A percentile compares a stretch with the other conserved stretches of the same genome.
Evolutionary conservation across 2,329 filamentous ascomycete genomes (phyloP).

Genomic region (Diaporthe sp.): DNA sequence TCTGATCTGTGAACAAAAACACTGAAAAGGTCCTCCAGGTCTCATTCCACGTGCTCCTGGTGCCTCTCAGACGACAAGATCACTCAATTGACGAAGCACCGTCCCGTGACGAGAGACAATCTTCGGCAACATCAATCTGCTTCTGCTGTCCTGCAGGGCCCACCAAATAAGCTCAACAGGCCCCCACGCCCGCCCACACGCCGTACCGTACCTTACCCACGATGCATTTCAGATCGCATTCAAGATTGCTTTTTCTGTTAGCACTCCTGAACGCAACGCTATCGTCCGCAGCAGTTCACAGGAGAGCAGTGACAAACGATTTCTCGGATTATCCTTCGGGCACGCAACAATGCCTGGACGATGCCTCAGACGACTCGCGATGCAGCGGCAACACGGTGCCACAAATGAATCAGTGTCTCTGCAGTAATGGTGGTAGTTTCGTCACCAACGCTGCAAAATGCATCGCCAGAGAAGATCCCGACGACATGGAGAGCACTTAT

Average conservation of each 20-base stretch:
- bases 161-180: constrained; percentile 25
- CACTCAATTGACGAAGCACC: constrained; percentile 8
- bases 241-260: constrained; percentile 46
- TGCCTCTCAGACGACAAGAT: background rate
- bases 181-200: constrained; percentile 7
- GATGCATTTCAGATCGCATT: constrained; percentile 14
- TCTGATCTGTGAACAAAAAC: background rate
- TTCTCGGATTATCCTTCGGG: constrained; percentile 59
- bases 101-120: constrained; percentile 39
- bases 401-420: constrained; percentile 65
- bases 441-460: constrained; percentile 62
- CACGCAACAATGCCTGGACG: constrained; percentile 60
- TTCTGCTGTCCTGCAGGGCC: constrained; percentile 24
- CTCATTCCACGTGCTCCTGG: background rate
- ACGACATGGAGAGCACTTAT: constrained; percentile 60
- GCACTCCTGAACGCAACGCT: constrained; percentile 44
- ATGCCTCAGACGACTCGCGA: constrained; percentile 54
- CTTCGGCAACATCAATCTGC: background rate
- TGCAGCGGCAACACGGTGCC: constrained; percentile 58
- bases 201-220: background rate
- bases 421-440: constrained; percentile 64
- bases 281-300: constrained; percentile 46
- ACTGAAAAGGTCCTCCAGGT: background rate
- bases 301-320: constrained; percentile 52
- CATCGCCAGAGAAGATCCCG: constrained; percentile 54